Evolutionary conservation across 306 rosid species (phyloP).

Genomic region (Senna tora): DNA sequence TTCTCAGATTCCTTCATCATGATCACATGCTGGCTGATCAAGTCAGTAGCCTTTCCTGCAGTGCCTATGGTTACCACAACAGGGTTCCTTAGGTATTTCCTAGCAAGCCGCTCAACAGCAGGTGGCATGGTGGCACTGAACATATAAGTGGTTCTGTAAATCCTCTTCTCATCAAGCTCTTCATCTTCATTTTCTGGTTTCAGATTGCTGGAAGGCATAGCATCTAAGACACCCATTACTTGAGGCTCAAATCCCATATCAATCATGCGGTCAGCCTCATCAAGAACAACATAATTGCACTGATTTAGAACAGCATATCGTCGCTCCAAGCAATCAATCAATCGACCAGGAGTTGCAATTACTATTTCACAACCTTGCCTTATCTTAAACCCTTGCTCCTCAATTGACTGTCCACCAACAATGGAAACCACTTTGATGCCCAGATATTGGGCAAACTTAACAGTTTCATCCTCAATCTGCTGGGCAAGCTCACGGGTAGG

Average conservation of each 20-base stretch:
- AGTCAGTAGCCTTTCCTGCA: constrained; percentile 84
- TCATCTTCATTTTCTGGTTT: constrained; percentile 92
- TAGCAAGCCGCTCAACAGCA: constrained; percentile 84
- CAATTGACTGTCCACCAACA: constrained; percentile 94
- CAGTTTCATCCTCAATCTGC: constrained; percentile 93
- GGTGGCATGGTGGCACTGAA: constrained; percentile 97
- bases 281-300: constrained; percentile 94
- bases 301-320: constrained; percentile 87
- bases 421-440: constrained; percentile 87
- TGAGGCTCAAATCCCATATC: constrained; percentile 96
- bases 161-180: constrained; percentile 86
- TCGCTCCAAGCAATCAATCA: constrained; percentile 86
- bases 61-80: constrained; percentile 91
- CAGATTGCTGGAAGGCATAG: constrained; percentile 94
- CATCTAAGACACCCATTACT: constrained; percentile 88
- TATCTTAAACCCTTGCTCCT: constrained; percentile 89
- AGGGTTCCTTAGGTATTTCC: constrained; percentile 87
- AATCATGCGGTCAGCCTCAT: constrained; percentile 96
- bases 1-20: constrained; percentile 59
- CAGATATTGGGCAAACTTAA: constrained; percentile 77
- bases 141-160: constrained; percentile 90
- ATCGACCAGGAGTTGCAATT: constrained; percentile 91
- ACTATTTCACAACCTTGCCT: constrained; percentile 92
- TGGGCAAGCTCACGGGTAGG: constrained; percentile 95
- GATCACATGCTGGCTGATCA: constrained; percentile 77